A percentile compares a stretch with the other conserved stretches of the same genome.
Evolutionary conservation across 2,329 filamentous ascomycete species (phyloP).

Genomic region (Fusarium succisae): DNA sequence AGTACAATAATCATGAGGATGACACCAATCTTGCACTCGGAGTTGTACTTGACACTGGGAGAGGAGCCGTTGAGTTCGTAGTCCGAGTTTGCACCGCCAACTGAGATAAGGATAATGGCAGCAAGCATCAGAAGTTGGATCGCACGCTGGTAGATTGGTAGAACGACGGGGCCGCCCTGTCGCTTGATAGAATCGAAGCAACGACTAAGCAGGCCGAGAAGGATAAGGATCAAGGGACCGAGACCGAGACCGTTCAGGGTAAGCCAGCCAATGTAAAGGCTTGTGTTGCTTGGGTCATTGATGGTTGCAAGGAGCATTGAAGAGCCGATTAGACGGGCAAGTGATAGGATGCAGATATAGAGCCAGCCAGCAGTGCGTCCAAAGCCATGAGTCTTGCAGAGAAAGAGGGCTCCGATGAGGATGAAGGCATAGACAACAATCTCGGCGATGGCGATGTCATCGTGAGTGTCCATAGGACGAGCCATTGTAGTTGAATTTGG

Average conservation of each 20-base stretch:
- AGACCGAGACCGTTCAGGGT: slow-evolving; percentile 47
- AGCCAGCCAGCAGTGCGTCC: slow-evolving; percentile 68
- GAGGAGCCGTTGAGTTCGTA: slow-evolving; percentile 34
- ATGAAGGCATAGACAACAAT: slow-evolving; percentile 44
- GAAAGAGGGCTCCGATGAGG: slow-evolving; percentile 42
- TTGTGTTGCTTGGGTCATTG: slow-evolving; percentile 59
- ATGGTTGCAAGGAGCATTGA: slow-evolving; percentile 54
- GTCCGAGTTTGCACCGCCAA: slow-evolving; percentile 44
- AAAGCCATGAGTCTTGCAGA: slow-evolving; percentile 62
- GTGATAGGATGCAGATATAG: slow-evolving; percentile 66
- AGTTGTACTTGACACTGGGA: slow-evolving; percentile 42
- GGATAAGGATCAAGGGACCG: slow-evolving; percentile 59
- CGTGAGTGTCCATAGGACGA: slow-evolving; percentile 42
- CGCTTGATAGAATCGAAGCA: slow-evolving; percentile 59
- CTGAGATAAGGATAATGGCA: slow-evolving; percentile 48
- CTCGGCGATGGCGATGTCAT: slow-evolving; percentile 47
- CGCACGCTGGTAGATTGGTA: slow-evolving; percentile 45
- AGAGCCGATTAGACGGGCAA: slow-evolving; percentile 66
- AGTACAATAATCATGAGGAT: slow-evolving; percentile 49
- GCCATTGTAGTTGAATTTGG: slow-evolving; percentile 21
- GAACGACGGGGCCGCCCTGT: slow-evolving; percentile 42
- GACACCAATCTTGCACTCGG: slow-evolving; percentile 41
- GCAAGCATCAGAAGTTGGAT: slow-evolving; percentile 55
- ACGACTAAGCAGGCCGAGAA: slow-evolving; percentile 46
- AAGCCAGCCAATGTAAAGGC: slow-evolving; percentile 48